These are phyloP conservation scores for Citrus trifoliata DNA, from an alignment of 345 rosid genomes.

Conservation along the genomic window DNA sequence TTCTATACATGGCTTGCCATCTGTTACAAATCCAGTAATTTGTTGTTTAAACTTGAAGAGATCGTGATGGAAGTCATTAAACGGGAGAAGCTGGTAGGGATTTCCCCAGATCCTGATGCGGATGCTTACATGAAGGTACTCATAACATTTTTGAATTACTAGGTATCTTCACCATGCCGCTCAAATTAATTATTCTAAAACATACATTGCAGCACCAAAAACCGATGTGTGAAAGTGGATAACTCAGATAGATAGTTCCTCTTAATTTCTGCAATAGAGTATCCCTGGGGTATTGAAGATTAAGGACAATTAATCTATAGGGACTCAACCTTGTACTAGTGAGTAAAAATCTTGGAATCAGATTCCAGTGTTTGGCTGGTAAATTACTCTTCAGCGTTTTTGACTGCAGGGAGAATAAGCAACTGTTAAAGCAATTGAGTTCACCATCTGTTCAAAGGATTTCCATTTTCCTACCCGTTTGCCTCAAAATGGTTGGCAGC, in stretches of 20 bases:
- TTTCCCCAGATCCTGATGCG: slow-evolving; percentile 29
- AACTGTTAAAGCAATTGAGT: slow-evolving; percentile 22
- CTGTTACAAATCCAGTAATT: neutral
- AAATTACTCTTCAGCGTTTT: neutral
- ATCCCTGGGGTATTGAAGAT: slow-evolving; percentile 38
- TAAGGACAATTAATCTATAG: slow-evolving; percentile 23
- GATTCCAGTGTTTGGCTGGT: neutral
- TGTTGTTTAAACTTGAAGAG: slow-evolving; percentile 3
- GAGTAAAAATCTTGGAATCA: slow-evolving; percentile 15
- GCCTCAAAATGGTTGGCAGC: slow-evolving; percentile 40
- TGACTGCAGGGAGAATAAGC: slow-evolving; percentile 27
- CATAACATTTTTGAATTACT: neutral
- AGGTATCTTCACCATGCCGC: neutral
- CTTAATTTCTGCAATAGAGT: slow-evolving; percentile 11
- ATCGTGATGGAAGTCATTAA: slow-evolving; percentile 23
- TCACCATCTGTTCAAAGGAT: slow-evolving; percentile 25
- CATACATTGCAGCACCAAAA: too few species aligned
- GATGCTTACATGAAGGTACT: slow-evolving; percentile 43
- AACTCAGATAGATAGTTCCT: neutral
- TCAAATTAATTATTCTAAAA: too few species aligned
- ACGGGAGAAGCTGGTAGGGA: slow-evolving; percentile 28
- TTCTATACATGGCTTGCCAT: neutral
- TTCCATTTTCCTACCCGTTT: slow-evolving; percentile 29
- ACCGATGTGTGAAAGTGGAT: too few species aligned
- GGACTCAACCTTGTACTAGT: slow-evolving; percentile 33